Base-by-base conservation (phyloP, 2,329 filamentous ascomycete genomes). In the Claviceps sp. region DNA sequence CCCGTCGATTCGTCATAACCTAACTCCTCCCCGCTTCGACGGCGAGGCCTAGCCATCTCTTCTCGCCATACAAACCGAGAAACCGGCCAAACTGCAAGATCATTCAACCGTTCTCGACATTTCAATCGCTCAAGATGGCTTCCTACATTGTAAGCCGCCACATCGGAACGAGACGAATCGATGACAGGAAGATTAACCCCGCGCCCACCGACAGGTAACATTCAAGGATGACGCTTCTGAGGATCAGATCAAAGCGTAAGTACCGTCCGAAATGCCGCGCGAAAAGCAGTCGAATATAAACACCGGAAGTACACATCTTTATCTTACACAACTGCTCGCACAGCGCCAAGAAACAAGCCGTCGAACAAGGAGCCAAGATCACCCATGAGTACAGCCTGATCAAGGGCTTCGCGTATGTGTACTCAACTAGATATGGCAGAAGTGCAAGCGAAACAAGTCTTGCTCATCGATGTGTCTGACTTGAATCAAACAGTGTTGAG, bases 391-490 rank as follows among this genome's bases (percentile, higher is more conserved):
- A 88, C 75, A 84, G 72, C 55, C 71, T 95, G 61, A 89, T 95
- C 77, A 94, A 91, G 74, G 90, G 85, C 54, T 96, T 96, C 74
- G 84, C 86, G 91, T 96, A 81, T 60, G 86, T 75, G 47, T 37
- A 26, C 38, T 20, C 38, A 34, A 4, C 30, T 5, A 3, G 37
- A 18, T 47, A 14, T 20, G n/a, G 7, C 26, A 30, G 26, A 18
- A 11, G 7, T 43, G 3, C 41, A 43, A 14, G 24, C 9, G 20
- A 18, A 18, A 9, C 6, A 20, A 9, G n/a, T 20, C 18, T 9
- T 42, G 40, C 40, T 20, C n/a, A 42, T 42, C 7, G 22, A 2
- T 20, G 20, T 18, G 20, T n/a, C 11, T 14, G 26, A 14, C 22
- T 2, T 8, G 14, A 37, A 30, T 13, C 14, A 43, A n/a, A 37